Conservation (phyloP, 2,329 filamentous ascomycete species). For the Penicillium thymicola region DNA sequence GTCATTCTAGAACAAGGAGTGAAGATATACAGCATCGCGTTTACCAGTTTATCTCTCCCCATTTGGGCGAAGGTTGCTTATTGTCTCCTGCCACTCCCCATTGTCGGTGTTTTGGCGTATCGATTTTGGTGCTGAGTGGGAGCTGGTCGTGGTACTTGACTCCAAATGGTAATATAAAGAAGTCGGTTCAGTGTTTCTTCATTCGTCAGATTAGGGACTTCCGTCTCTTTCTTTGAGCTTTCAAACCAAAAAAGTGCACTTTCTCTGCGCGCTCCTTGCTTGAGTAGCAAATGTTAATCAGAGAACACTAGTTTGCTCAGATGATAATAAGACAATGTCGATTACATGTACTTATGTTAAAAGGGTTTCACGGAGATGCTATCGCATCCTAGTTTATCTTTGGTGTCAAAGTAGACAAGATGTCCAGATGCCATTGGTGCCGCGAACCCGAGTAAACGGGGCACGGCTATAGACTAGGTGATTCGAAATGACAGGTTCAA, state of each 20-base stretch:
- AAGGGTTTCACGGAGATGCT: not conserved
- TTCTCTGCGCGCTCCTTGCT: not conserved
- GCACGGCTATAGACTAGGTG: constrained; percentile 12
- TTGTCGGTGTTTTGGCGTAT: not conserved
- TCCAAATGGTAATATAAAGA: not conserved
- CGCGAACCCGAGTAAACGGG: constrained; percentile 25
- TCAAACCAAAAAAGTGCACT: too few species aligned
- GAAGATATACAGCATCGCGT: not conserved
- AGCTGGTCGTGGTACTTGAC: too few species aligned
- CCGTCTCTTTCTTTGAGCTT: too few species aligned
- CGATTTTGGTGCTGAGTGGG: not conserved
- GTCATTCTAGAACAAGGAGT: not conserved
- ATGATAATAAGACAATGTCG: not conserved
- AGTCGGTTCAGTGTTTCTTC: not conserved
- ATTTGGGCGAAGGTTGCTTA: not conserved
- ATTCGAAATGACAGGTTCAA: constrained; percentile 5
- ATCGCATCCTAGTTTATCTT: constrained; percentile 7
- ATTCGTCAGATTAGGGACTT: too few species aligned
- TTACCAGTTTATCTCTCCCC: not conserved
- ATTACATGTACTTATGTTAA: not conserved
- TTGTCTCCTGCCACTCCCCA: not conserved
- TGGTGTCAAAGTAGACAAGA: constrained; percentile 15
- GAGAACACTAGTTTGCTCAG: not conserved
- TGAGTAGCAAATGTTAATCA: not conserved
- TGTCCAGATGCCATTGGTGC: constrained; percentile 16